Evolutionary conservation across 2,329 filamentous ascomycete species (phyloP).

Genomic region (Diaporthe sp.): DNA sequence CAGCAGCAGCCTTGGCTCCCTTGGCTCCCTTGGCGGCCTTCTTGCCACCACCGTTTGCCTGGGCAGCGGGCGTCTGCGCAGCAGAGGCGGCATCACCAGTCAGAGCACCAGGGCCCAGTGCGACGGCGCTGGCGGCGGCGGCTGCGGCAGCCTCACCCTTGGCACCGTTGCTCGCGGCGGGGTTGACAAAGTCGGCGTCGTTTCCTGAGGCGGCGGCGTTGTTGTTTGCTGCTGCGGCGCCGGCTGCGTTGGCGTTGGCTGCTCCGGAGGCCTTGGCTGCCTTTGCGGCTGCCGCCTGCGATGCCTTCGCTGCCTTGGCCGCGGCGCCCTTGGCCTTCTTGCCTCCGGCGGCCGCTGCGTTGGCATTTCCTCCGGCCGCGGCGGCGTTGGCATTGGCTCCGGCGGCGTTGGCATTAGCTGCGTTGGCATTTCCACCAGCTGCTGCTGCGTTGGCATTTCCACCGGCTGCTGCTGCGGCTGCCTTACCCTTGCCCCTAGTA

Average conservation of each 20-base stretch:
- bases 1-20: not conserved
- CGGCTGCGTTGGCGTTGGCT: no score
- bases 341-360: slow-evolving; percentile 42
- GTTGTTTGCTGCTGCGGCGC: no score
- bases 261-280: slow-evolving; percentile 46
- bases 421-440: slow-evolving; percentile 44
- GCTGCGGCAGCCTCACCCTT: slow-evolving; percentile 26
- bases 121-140: slow-evolving; percentile 43
- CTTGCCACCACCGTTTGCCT: slow-evolving; percentile 18
- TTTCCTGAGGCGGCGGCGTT: slow-evolving; percentile 60
- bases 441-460: slow-evolving; percentile 16
- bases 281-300: slow-evolving; percentile 13
- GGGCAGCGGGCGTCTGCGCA: slow-evolving; percentile 45
- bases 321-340: slow-evolving; percentile 5
- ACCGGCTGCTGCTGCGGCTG: not conserved
- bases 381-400: slow-evolving; percentile 48
- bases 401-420: slow-evolving; percentile 45
- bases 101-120: slow-evolving; percentile 45
- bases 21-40: not conserved
- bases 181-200: slow-evolving; percentile 39
- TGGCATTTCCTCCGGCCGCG: slow-evolving; percentile 39
- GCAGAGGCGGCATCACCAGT: slow-evolving; percentile 42
- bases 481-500: slow-evolving; percentile 3
- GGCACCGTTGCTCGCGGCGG: slow-evolving; percentile 32
- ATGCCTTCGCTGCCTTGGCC: slow-evolving; percentile 1